Percentiles rank a stretch among this genome's conserved stretches.
Conservation (phyloP, 805 yeast species). For the Kuraishia floccosa region DNA sequence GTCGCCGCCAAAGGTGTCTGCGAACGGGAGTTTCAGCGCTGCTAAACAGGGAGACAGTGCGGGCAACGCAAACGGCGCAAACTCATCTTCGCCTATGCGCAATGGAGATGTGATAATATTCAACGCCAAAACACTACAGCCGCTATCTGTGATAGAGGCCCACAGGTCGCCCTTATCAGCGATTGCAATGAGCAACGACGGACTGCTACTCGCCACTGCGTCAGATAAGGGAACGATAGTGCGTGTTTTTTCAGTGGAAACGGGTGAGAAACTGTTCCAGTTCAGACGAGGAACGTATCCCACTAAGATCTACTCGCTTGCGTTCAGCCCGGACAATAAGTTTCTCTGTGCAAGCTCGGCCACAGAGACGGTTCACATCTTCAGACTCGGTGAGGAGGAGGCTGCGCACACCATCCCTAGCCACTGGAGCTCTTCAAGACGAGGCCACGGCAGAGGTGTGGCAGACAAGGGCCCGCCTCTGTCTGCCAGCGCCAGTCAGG, state of each 20-base stretch:
- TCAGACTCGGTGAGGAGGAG: constrained; percentile 50
- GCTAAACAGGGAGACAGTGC: background rate
- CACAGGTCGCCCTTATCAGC: constrained; percentile 75
- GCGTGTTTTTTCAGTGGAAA: constrained; percentile 67
- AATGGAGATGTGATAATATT: constrained; percentile 77
- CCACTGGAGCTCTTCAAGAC: constrained; percentile 10
- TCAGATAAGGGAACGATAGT: constrained; percentile 88
- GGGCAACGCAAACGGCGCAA: background rate
- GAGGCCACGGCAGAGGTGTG: constrained; percentile 3
- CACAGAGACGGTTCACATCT: constrained; percentile 88
- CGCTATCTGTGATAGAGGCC: constrained; percentile 80
- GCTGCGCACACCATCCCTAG: constrained; percentile 17
- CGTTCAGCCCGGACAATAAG: constrained; percentile 66
- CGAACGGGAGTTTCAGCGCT: background rate
- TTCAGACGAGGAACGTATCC: constrained; percentile 87
- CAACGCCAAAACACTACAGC: constrained; percentile 67
- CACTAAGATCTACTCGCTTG: constrained; percentile 70
- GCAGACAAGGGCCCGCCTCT: constrained; percentile 5
- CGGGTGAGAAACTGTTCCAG: constrained; percentile 63
- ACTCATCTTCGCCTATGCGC: constrained; percentile 9
- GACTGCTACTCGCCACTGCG: constrained; percentile 80
- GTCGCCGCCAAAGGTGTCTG: constrained; percentile 49
- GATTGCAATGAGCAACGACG: constrained; percentile 62
- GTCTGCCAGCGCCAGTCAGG: constrained; percentile 1
- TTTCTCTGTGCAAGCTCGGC: constrained; percentile 80